Base-by-base conservation (phyloP, 139 green algal species). In the Volvox africanus region DNA sequence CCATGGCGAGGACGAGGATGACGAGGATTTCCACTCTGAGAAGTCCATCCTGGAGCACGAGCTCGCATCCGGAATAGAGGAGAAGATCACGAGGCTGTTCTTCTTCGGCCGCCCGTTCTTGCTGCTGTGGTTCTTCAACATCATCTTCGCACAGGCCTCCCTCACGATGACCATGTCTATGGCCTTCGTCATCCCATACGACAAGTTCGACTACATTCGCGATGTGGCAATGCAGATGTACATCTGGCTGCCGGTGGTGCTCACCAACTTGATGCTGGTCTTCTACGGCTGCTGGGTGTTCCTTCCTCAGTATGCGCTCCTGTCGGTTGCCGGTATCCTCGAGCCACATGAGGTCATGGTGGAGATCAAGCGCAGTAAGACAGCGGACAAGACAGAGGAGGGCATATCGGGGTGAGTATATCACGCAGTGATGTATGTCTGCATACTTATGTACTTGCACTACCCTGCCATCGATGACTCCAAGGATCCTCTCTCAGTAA, bases 61-160 rank as follows among this genome's bases (percentile, higher is more conserved):
- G 67, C 67, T 92, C 2, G 80, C 88, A 18, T n/a, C 62, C 14
- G 88, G 81, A 30, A 88, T 92, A 5, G 88, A 92, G 69, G 69
- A 88, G 67, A 92, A 92, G 80, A 88, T 88, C 81, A 92, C 28
- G 9, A 55, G 88, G 22, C 68, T 92, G 30, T 92, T 92, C 68
- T 92, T 87, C 67, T 92, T 89, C 80, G 69, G 88, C 12, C 68
- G 61, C 33, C 88, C 88, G 22, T 65, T 79, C 22, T 24, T 88
- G 61, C 81, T 92, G 88, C 88, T 92, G 30, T 92, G 88, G 88
- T 21, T 92, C 30, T 87, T 89, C 88, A 88, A 92, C 88, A 79
- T 92, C 80, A 92, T 92, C 88, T 92, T 92, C 24, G 79, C 86
- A 22, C 68, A 84, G 30, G 71, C 88, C n/a, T 92, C 88, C 14